phyloP scores from a whole-genome alignment of 768 basidiomycete species.

The Antrodiella citrinella region DNA sequence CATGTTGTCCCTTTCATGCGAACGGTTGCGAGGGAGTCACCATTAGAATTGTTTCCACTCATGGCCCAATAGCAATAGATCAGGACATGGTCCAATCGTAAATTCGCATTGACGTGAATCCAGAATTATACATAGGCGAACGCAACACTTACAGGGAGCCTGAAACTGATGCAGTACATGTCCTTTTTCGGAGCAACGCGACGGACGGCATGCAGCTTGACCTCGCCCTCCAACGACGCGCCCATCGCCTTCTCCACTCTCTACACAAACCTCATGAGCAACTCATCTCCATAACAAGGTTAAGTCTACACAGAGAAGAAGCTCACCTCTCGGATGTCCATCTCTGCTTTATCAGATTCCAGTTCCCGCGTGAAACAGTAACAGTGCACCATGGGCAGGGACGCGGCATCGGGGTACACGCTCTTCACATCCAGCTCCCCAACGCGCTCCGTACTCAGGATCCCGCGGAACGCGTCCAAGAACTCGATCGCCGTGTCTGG shows the following conservation, averaged over 20 bases:
- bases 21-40: no score
- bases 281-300: conserved; percentile 14
- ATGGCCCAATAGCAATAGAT: no score
- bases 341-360: conserved; percentile 56
- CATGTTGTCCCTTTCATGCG: no score
- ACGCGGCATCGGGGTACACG: conserved; percentile 23
- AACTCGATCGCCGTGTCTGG: conserved; percentile 89
- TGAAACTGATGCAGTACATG: conserved; percentile 96
- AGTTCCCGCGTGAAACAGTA: conserved; percentile 92
- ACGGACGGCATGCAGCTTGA: conserved; percentile 68
- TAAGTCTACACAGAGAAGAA: conserved; percentile 1
- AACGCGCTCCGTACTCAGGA: conserved; percentile 38
- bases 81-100: no score
- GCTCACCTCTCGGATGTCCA: conserved; percentile 76
- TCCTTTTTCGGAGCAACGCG: conserved; percentile 94
- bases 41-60: no score
- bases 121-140: no score
- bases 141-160: conserved; percentile 44
- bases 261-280: conserved; percentile 44
- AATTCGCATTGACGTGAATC: no score
- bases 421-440: conserved; percentile 40
- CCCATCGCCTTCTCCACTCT: conserved; percentile 65
- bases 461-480: conserved; percentile 80
- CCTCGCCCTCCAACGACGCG: conserved; percentile 38
- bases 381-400: conserved; percentile 89